A percentile compares a stretch with the other conserved stretches of the same genome.
Conservation (phyloP, 2,329 filamentous ascomycete species). For the Ophiosphaerella narmari region DNA sequence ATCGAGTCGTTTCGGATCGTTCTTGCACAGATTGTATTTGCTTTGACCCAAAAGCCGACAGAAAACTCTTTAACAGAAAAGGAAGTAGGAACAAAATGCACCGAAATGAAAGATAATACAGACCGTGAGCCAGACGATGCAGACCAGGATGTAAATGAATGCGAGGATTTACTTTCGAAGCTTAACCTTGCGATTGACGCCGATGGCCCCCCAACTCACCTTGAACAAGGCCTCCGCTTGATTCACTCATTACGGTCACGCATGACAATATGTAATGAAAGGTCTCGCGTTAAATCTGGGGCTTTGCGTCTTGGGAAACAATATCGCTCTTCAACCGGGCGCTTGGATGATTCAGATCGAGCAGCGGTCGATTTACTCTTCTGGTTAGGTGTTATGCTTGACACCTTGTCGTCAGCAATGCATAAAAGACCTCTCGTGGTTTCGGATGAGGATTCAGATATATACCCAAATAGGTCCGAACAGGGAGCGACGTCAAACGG, state of each 20-base stretch:
- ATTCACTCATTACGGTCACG: constrained; percentile 44
- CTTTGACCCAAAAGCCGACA: constrained; percentile 50
- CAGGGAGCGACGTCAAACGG: not conserved
- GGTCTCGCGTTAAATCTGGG: constrained; percentile 11
- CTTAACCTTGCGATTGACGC: constrained; percentile 40
- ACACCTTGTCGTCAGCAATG: constrained; percentile 62
- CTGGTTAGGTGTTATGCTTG: constrained; percentile 65
- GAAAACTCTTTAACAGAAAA: constrained; percentile 14
- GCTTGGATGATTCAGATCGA: constrained; percentile 43
- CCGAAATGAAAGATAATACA: not conserved
- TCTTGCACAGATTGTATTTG: constrained; percentile 53
- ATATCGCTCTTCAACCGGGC: constrained; percentile 16
- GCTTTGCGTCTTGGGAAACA: constrained; percentile 14
- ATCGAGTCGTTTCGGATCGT: constrained; percentile 54
- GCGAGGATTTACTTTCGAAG: constrained; percentile 37
- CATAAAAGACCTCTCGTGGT: constrained; percentile 53
- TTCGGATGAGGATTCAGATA: constrained; percentile 53
- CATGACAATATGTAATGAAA: constrained; percentile 28
- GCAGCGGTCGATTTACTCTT: constrained; percentile 60
- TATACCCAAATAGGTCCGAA: constrained; percentile 25
- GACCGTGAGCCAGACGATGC: constrained; percentile 1
- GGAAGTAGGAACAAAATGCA: not conserved
- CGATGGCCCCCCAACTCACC: constrained; percentile 45
- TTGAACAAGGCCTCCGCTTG: constrained; percentile 48
- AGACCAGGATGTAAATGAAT: constrained; percentile 27